phyloP scores from a whole-genome alignment of 2,329 filamentous ascomycete genomes.

The Curvularia verruculosa region DNA sequence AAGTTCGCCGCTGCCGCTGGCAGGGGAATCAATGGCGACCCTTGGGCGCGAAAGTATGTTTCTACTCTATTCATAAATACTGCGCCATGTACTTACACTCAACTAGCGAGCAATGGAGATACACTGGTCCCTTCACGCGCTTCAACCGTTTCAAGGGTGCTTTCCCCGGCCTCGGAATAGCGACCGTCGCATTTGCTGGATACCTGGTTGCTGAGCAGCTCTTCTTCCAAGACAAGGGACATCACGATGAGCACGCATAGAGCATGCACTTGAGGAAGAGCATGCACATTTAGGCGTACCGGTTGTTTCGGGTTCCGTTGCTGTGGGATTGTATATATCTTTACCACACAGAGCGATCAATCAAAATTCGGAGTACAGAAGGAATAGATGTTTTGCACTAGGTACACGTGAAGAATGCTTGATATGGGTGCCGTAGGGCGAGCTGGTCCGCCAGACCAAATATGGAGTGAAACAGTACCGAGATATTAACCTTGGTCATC shows the following conservation, averaged over 20 bases:
- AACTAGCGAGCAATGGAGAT: slow-evolving; percentile 89
- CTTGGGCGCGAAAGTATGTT: slow-evolving; percentile 67
- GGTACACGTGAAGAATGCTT: neutral
- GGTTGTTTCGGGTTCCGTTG: slow-evolving; percentile 35
- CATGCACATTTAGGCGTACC: slow-evolving; percentile 33
- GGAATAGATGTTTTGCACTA: neutral
- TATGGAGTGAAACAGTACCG: neutral
- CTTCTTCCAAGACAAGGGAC: slow-evolving; percentile 71
- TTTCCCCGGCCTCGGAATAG: slow-evolving; percentile 92
- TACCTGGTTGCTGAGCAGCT: slow-evolving; percentile 92
- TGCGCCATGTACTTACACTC: slow-evolving; percentile 23
- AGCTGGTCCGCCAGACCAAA: neutral
- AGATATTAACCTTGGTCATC: too few relatives aligned
- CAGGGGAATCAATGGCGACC: slow-evolving; percentile 62
- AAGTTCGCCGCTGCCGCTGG: slow-evolving; percentile 76
- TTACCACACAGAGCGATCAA: slow-evolving; percentile 32
- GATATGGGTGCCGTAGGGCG: neutral
- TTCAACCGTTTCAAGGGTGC: slow-evolving; percentile 85
- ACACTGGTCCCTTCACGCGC: slow-evolving; percentile 84
- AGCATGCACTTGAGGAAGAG: slow-evolving; percentile 4
- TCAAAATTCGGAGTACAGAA: neutral
- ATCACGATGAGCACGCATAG: slow-evolving; percentile 28
- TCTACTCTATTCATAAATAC: neutral
- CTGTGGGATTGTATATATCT: slow-evolving; percentile 46
- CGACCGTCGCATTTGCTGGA: slow-evolving; percentile 84